These are phyloP conservation scores for Serendipita sp. DNA, from an alignment of 768 basidiomycete species.

Conservation along the genomic window DNA sequence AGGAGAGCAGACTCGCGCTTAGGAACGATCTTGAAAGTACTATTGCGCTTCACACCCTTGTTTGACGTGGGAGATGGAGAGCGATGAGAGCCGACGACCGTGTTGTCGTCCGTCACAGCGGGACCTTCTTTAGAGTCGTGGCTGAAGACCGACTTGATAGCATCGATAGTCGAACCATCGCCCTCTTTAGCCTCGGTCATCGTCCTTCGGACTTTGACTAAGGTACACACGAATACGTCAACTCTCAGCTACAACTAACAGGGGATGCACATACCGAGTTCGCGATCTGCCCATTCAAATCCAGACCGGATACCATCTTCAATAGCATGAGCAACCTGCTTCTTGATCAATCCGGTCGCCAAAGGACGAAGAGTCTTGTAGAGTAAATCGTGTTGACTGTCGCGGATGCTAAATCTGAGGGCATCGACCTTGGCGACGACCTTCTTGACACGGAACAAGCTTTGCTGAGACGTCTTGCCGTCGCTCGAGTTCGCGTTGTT, in stretches of 20 bases:
- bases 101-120: not conserved
- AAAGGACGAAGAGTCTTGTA: conserved; percentile 74
- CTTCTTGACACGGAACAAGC: conserved; percentile 56
- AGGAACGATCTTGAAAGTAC: conserved; percentile 61
- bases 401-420: conserved; percentile 80
- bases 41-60: conserved; percentile 26
- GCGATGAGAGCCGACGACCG: conserved; percentile 14
- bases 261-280: conserved; percentile 28
- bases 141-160: conserved; percentile 39
- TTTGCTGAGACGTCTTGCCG: conserved; percentile 43
- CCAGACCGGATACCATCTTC: conserved; percentile 58
- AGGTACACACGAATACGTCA: no score
- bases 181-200: conserved; percentile 46
- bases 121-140: conserved; percentile 18
- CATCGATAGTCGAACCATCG: conserved; percentile 30
- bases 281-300: conserved; percentile 76
- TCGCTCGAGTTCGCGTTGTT: conserved; percentile 13
- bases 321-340: conserved; percentile 35
- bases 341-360: conserved; percentile 71
- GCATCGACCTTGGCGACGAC: conserved; percentile 70
- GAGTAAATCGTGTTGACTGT: conserved; percentile 75
- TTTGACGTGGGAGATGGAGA: conserved; percentile 14
- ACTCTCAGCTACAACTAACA: not conserved
- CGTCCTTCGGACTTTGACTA: conserved; percentile 61
- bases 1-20: conserved; percentile 53